These are phyloP conservation scores for Castanospermum australe DNA, from an alignment of 306 rosid species.

Conservation along the genomic window DNA sequence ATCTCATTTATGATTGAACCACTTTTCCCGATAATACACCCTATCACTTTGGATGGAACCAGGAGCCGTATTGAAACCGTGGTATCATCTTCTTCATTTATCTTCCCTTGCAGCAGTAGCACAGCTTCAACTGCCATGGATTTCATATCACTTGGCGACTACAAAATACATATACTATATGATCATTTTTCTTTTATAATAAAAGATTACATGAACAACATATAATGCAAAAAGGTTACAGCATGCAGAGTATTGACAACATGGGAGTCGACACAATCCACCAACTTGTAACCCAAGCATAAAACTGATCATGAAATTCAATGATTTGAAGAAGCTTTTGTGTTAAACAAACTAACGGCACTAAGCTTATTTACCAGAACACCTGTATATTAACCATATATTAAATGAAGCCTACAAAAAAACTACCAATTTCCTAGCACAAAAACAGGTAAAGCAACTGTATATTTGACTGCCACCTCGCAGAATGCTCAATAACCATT, in stretches of 20 bases:
- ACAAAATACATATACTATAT: conserved; percentile 24
- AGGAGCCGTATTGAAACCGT: conserved; percentile 66
- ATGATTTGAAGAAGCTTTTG: not conserved
- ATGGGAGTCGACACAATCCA: conserved; percentile 2
- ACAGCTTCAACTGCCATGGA: conserved; percentile 97
- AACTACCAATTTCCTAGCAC: not conserved
- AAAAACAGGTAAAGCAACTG: not conserved
- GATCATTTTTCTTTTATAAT: conserved; percentile 27
- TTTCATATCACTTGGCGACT: conserved; percentile 83
- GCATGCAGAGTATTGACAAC: not conserved
- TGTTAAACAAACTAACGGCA: not conserved
- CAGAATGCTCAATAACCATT: conserved; percentile 5
- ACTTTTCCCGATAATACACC: conserved; percentile 93
- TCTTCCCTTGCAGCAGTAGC: conserved; percentile 87
- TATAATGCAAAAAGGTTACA: not conserved
- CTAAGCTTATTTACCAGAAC: not conserved
- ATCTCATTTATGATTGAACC: conserved; percentile 95
- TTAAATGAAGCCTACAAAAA: not conserved
- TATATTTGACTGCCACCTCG: not conserved
- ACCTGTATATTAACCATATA: not conserved
- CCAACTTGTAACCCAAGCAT: conserved; percentile 19
- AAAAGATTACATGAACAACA: conserved; percentile 16
- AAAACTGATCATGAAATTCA: conserved; percentile 11
- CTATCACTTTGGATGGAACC: conserved; percentile 90
- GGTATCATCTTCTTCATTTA: conserved; percentile 84